Conservation (phyloP, 2,329 filamentous ascomycete genomes). For the Aspergillus neoniger region DNA sequence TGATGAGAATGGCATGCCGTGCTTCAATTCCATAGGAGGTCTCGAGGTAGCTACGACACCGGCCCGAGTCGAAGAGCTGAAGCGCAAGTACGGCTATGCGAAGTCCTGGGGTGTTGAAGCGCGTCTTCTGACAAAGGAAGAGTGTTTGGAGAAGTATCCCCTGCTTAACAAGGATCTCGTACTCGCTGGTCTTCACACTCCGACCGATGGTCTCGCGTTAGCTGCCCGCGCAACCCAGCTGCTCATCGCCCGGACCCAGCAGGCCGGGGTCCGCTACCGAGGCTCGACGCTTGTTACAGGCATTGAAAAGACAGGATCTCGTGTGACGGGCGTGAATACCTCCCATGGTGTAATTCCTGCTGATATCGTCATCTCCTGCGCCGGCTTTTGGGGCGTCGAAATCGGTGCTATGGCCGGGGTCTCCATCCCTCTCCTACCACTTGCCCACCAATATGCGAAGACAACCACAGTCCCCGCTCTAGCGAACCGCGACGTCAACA, state of each 20-base stretch:
- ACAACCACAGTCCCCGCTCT: conserved; percentile 56
- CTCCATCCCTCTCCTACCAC: conserved; percentile 59
- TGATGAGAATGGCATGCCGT: conserved; percentile 51
- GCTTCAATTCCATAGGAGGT: conserved; percentile 64
- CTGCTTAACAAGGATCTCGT: conserved; percentile 56
- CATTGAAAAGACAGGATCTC: conserved; percentile 52
- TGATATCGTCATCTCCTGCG: conserved; percentile 64
- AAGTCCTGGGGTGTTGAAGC: conserved; percentile 63
- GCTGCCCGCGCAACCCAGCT: conserved; percentile 64
- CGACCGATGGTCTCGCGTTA: conserved; percentile 62
- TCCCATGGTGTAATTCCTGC: conserved; percentile 53
- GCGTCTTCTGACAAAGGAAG: conserved; percentile 52
- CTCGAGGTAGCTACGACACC: conserved; percentile 64
- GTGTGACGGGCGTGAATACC: conserved; percentile 60
- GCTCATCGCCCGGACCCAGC: conserved; percentile 59
- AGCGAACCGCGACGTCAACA: conserved; percentile 41
- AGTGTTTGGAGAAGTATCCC: conserved; percentile 58
- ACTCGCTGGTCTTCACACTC: conserved; percentile 62
- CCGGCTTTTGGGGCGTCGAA: conserved; percentile 68
- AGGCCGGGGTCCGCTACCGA: conserved; percentile 61
- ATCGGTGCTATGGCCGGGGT: conserved; percentile 63
- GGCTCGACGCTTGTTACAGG: conserved; percentile 60
- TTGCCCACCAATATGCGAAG: conserved; percentile 66
- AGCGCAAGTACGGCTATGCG: conserved; percentile 63
- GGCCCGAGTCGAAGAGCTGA: conserved; percentile 61